A percentile compares a stretch with the other conserved stretches of the same genome.
Evolutionary conservation across 805 yeast genomes (phyloP).

Genomic region (Myxozyma monticola): DNA sequence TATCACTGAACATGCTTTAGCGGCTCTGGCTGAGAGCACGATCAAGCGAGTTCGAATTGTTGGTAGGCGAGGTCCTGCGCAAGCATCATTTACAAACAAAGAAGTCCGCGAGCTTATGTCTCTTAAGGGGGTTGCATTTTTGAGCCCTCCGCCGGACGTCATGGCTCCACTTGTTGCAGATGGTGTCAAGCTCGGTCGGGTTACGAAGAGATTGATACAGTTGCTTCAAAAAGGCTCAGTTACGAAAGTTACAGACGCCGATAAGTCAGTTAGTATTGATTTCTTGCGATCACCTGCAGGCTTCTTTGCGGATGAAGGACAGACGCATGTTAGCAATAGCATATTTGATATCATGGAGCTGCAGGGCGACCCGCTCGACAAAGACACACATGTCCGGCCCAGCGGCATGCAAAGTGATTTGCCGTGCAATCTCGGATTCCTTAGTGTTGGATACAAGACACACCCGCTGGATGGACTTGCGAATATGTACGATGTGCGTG

Average conservation of each 20-base stretch:
- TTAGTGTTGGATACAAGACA: conserved; percentile 83
- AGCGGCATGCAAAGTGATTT: conserved; percentile 40
- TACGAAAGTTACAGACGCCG: conserved; percentile 33
- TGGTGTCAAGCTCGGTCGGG: conserved; percentile 46
- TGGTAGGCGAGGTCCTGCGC: conserved; percentile 82
- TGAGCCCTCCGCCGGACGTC: conserved; percentile 48
- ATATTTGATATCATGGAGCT: conserved; percentile 42
- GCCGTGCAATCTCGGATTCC: conserved; percentile 65
- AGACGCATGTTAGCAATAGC: not conserved
- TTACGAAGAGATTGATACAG: conserved; percentile 64
- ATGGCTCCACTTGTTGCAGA: conserved; percentile 36
- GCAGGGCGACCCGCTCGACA: conserved; percentile 48
- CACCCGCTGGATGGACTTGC: conserved; percentile 60
- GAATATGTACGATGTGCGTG: conserved; percentile 48
- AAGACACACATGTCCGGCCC: conserved; percentile 43
- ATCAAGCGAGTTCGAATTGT: conserved; percentile 70
- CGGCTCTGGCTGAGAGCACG: conserved; percentile 50
- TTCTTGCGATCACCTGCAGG: conserved; percentile 67
- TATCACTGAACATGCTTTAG: conserved; percentile 61
- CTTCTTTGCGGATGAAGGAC: conserved; percentile 38
- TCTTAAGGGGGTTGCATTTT: conserved; percentile 52
- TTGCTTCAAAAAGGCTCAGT: conserved; percentile 55
- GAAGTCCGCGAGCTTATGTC: conserved; percentile 84
- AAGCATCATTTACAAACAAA: conserved; percentile 77
- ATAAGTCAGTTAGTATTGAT: conserved; percentile 62